Percentiles rank a stretch among this genome's conserved stretches.
phyloP scores from a whole-genome alignment of 345 rosid species.

The Eucalyptus curtisii region DNA sequence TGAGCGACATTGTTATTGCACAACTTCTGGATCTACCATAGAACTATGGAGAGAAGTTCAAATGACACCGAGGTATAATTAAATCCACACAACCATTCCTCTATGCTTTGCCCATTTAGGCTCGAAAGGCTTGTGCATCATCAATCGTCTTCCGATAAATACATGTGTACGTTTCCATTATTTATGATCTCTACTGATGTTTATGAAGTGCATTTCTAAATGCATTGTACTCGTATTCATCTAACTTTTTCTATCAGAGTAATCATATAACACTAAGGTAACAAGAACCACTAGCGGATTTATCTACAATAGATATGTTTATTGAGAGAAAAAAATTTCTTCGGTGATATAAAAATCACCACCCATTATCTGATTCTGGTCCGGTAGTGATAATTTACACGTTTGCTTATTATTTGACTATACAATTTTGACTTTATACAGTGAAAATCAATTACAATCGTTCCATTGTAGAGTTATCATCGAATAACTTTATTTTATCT shows the following conservation, averaged over 20 bases:
- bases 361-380: not conserved
- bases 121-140: not conserved
- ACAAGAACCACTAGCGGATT: accelerated
- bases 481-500: not conserved
- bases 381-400: not conserved
- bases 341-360: not conserved
- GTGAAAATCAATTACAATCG: not conserved
- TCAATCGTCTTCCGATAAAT: not conserved
- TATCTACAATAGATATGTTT: not conserved
- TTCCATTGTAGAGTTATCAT: not conserved
- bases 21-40: not conserved
- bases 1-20: not conserved
- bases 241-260: accelerated
- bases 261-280: not conserved
- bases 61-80: not conserved
- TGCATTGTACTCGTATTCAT: not conserved
- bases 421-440: not conserved
- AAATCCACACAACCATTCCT: not conserved
- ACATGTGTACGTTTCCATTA: accelerated
- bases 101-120: not conserved
- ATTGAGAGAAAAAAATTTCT: not conserved
- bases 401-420: not conserved
- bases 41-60: not conserved
- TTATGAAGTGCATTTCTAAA: too few species aligned
- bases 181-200: not conserved